Base-by-base conservation (phyloP, 228 moss, liverwort and hornwort genomes). In the Sphagnum magellanicum region DNA sequence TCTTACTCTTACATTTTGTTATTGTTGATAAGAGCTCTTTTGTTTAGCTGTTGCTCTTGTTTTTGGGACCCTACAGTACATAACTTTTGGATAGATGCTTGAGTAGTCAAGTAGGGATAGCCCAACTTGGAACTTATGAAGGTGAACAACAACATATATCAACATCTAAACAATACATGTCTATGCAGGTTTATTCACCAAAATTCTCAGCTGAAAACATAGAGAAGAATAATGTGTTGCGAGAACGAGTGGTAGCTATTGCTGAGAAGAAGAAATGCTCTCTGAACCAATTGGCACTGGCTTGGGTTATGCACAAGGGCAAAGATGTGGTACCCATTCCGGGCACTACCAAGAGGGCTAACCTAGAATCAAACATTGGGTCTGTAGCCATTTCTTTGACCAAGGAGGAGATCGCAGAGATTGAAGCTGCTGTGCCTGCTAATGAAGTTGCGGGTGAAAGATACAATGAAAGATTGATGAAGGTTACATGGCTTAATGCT, bases 321-420 rank as follows among this genome's bases (percentile, higher is more conserved):
- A 71, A 63, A 52, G 72, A 76, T 60, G 32, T 32, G 69, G 87
- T 83, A 52, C 83, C 83, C 5, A 83, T 87, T 59, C 87, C 83
- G 49, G 82, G 85, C 13, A 82, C 75, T 4, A 83, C 79, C 6
- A 79, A 74, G 70, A 50, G 8, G n/a, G 72, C 69, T 17, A 83
- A 79, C 53, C 50, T 83, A 15, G 76, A 79, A 47, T 75, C 78
- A 16, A 83, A 83, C 16, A 64, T 76, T 46, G 76, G 73, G 11
- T 50, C 79, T 17, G 51, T 76, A 5, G 70, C 50, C 1, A 6
- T 83, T 12, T 6, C 51, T 4, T 61, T 83, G 12, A 75, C 72
- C 47, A 68, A 71, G 55, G 79, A 79, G 49, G 79, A 78, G 5
- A 49, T 76, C 6, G 75, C 57, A 9, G 82, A 79, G 50, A 74